These are phyloP conservation scores for Acorus calamus DNA, from an alignment of 106 monocot genomes.

Conservation along the genomic window DNA sequence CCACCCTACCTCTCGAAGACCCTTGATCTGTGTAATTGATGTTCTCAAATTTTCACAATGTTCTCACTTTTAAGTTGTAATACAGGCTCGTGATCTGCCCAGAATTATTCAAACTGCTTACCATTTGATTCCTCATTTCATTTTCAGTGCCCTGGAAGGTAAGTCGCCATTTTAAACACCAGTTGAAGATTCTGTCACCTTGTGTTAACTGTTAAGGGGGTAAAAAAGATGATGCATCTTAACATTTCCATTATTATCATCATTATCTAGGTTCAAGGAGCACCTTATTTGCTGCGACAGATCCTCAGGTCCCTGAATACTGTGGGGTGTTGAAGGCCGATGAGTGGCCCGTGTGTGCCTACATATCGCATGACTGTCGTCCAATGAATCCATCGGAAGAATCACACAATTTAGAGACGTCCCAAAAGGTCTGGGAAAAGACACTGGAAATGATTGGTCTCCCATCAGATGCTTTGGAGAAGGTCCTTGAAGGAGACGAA, in stretches of 20 bases:
- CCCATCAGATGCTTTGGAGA: conserved; percentile 64
- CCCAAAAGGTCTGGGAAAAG: conserved; percentile 72
- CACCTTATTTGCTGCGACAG: conserved; percentile 65
- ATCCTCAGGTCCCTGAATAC: conserved; percentile 88
- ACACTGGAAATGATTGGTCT: conserved; percentile 79
- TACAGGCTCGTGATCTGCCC: conserved; percentile 69
- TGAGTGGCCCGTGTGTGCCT: conserved; percentile 92
- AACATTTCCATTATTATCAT: neutral
- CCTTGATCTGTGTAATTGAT: too few relatives aligned
- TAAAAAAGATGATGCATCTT: neutral
- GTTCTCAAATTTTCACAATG: too few relatives aligned
- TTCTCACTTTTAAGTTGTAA: too few relatives aligned
- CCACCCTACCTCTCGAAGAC: too few relatives aligned
- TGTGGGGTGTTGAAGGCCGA: conserved; percentile 62
- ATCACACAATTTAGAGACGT: conserved; percentile 80
- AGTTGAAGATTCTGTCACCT: neutral
- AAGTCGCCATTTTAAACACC: neutral
- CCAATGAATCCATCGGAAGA: conserved; percentile 87
- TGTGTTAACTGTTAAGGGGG: neutral
- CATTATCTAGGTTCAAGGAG: conserved; percentile 68
- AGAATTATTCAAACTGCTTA: conserved; percentile 41
- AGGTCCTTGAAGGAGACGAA: conserved; percentile 56
- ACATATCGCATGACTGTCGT: conserved; percentile 66
- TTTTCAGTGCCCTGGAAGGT: conserved; percentile 64
- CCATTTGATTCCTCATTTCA: conserved; percentile 68